These are phyloP conservation scores for Colletotrichum sansevieriae DNA, from an alignment of 2,329 filamentous ascomycete species.

Conservation along the genomic window DNA sequence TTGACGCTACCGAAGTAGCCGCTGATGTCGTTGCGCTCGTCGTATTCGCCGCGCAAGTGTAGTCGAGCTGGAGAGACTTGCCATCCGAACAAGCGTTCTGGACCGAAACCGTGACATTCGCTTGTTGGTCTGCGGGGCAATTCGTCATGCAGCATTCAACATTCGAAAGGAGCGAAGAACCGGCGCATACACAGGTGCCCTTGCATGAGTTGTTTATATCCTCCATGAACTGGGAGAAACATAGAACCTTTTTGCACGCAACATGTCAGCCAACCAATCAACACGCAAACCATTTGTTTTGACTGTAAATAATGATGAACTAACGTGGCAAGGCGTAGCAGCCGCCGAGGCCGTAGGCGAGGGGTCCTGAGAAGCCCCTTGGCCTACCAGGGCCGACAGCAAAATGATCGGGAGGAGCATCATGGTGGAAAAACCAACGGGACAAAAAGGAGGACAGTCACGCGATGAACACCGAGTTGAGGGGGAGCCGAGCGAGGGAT, in stretches of 20 bases:
- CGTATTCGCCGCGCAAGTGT: slow-evolving; percentile 46
- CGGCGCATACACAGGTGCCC: slow-evolving; percentile 7
- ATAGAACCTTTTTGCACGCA: background rate
- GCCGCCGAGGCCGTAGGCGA: background rate
- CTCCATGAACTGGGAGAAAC: slow-evolving; percentile 10
- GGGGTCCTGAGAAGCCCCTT: background rate
- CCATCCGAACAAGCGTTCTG: slow-evolving; percentile 7
- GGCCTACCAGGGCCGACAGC: slow-evolving; percentile 6
- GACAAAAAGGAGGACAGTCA: background rate
- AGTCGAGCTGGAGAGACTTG: background rate
- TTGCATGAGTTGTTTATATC: slow-evolving; percentile 8
- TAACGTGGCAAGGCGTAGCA: slow-evolving; percentile 3
- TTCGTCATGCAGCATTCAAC: slow-evolving; percentile 20
- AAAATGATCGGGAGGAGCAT: slow-evolving; percentile 12
- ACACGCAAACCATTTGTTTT: background rate
- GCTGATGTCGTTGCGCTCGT: slow-evolving; percentile 51
- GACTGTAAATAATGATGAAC: background rate
- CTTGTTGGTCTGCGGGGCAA: slow-evolving; percentile 2
- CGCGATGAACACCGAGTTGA: background rate
- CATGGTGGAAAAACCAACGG: background rate
- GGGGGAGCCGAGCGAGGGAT: background rate
- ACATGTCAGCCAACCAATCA: background rate
- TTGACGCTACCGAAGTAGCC: background rate
- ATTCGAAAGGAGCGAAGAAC: background rate
- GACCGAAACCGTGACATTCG: background rate